Base-by-base conservation (phyloP, 108 stramenopile species). In the Heterococcus sp. region DNA sequence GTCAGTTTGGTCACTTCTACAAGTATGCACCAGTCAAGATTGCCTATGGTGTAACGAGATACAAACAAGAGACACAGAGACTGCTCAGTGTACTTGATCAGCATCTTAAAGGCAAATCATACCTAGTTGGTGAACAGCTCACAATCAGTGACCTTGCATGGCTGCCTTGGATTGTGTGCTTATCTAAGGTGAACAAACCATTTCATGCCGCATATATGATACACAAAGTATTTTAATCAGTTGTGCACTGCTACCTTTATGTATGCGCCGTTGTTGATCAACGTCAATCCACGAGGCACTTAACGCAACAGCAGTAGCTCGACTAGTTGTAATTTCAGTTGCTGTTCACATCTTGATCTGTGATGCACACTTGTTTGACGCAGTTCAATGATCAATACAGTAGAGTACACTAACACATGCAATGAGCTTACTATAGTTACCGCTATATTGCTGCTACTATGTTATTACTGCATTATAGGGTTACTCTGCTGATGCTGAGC, bases 141-240 rank as follows among this genome's bases (percentile, higher is more conserved):
- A 91, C 93, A 5, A 87, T 95, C 38, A 93, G 93, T 2, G 94
- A 95, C 75, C 90, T 94, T 66, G 91, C 91, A 39, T 88, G 89
- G 75, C 91, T 74, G 35, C 92, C 94, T 0, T 95, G 94, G 93
- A 87, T 89, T 71, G 86, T 74, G 78, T 76, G 71, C 73, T 37
- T 78, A 4, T 66, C 34, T 26, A n/a, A 36, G 69, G 67, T 14
- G 11, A 14, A 14, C 32, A 28, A 68, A 38, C 26, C 21, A 72
- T 72, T 30, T 37, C 8, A 21, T 63, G 58, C 58, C 58, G 21
- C 58, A 21, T 63, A 26, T 26, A 26, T 63, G 26, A 21, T 63
- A 21, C 58, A 26, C 58, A 26, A 21, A 21, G 26, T 26, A 21
- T 21, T 63, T 26, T 26, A 21, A 21, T 63, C 58, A 26, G 58